Percentiles rank a stretch among this genome's conserved stretches.
Evolutionary conservation across 345 rosid genomes (phyloP).

Genomic region (Firmiana major): DNA sequence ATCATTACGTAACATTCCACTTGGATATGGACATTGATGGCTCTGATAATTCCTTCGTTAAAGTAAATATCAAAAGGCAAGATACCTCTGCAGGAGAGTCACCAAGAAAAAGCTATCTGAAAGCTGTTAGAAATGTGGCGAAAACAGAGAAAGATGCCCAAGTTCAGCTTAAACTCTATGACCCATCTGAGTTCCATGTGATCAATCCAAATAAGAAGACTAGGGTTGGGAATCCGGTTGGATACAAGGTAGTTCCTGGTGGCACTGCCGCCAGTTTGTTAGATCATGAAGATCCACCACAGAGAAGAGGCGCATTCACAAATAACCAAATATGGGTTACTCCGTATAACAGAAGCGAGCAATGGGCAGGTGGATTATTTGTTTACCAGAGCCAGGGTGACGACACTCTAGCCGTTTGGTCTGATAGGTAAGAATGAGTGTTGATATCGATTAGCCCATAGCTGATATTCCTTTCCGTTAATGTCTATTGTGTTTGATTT

Average conservation of each 20-base stretch:
- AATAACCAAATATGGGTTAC: constrained; percentile 96
- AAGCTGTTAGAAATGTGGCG: constrained; percentile 58
- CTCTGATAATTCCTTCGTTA: constrained; percentile 61
- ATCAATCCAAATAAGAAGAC: constrained; percentile 62
- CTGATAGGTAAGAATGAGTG: constrained; percentile 51
- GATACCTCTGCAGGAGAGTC: constrained; percentile 55
- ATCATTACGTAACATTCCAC: constrained; percentile 72
- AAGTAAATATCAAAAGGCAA: constrained; percentile 57
- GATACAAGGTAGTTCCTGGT: constrained; percentile 69
- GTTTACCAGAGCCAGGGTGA: constrained; percentile 88
- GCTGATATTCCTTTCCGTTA: neutral
- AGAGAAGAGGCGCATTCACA: constrained; percentile 80
- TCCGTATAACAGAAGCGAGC: constrained; percentile 68
- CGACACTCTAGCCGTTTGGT: constrained; percentile 87
- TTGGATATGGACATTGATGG: constrained; percentile 89
- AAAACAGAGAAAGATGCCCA: constrained; percentile 84
- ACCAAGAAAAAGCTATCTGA: constrained; percentile 70
- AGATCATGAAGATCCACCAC: constrained; percentile 76
- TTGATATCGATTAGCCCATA: neutral
- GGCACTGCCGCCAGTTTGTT: constrained; percentile 81
- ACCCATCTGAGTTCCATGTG: constrained; percentile 80
- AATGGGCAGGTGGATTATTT: constrained; percentile 93
- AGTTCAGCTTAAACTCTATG: constrained; percentile 62
- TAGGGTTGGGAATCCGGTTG: constrained; percentile 70
- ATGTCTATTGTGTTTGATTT: neutral